Evolutionary conservation across 768 basidiomycete species (phyloP).

Genomic region (Austroboletus eburneus): DNA sequence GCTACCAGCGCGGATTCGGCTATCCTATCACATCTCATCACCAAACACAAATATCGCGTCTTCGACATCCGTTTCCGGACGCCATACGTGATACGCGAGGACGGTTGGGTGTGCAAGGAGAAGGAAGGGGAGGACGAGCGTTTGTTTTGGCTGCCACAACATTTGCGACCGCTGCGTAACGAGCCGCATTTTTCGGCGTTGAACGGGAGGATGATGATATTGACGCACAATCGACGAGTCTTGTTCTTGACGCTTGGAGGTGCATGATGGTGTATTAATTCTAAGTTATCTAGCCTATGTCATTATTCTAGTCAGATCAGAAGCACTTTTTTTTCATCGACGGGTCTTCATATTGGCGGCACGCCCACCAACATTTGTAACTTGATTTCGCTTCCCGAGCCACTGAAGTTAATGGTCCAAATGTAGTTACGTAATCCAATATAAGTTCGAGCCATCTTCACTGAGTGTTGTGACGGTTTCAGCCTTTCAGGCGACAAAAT

Average conservation of each 20-base stretch:
- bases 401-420: no score
- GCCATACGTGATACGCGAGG: slow-evolving; percentile 2
- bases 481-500: no score
- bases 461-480: no score
- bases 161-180: slow-evolving; percentile 3
- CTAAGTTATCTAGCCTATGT: no score
- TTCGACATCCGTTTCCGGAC: slow-evolving; percentile 7
- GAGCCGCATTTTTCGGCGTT: neutral
- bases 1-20: neutral
- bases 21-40: slow-evolving; percentile 4
- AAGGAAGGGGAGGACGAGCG: neutral
- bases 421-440: no score
- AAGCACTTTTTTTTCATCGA: no score
- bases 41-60: neutral
- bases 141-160: slow-evolving; percentile 12
- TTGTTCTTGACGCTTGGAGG: slow-evolving; percentile 5
- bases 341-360: no score
- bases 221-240: slow-evolving; percentile 2
- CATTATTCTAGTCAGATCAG: no score
- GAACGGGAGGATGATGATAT: slow-evolving; percentile 6
- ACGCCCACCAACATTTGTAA: no score
- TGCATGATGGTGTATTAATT: no score
- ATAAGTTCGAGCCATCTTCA: no score
- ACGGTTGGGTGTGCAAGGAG: slow-evolving; percentile 11
- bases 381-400: no score